These are phyloP conservation scores for Bruguiera hainesii DNA, from an alignment of 441 rosid species.

Conservation along the genomic window DNA sequence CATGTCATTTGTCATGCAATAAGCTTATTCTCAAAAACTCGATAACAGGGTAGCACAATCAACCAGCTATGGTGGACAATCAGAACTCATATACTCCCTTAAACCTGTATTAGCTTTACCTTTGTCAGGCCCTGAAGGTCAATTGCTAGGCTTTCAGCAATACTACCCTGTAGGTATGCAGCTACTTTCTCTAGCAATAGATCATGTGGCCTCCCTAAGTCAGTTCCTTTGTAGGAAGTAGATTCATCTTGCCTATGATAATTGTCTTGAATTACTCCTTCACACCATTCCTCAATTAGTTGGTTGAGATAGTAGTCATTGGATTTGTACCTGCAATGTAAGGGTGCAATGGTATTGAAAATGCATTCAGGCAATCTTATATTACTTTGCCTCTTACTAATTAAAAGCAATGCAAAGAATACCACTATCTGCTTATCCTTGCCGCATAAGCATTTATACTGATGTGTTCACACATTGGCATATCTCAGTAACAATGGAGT, in stretches of 20 bases:
- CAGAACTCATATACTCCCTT: conserved; percentile 3
- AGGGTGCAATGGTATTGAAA: conserved; percentile 3
- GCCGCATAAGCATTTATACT: neutral
- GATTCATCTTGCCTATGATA: conserved; percentile 31
- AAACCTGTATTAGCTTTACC: conserved; percentile 49
- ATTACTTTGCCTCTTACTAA: neutral
- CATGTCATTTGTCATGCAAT: neutral
- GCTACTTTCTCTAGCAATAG: conserved; percentile 82
- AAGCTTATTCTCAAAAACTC: neutral
- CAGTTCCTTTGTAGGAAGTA: conserved; percentile 34
- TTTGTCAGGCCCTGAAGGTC: conserved; percentile 78
- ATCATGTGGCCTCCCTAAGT: conserved; percentile 47
- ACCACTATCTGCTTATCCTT: neutral
- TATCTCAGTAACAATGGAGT: neutral
- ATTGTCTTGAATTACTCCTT: conserved; percentile 72
- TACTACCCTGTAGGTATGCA: conserved; percentile 54
- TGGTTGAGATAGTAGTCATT: conserved; percentile 79
- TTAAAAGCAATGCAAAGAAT: neutral
- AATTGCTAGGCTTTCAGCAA: conserved; percentile 53
- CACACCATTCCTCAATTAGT: conserved; percentile 95
- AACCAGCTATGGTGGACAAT: neutral
- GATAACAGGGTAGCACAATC: neutral
- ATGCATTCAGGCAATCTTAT: neutral
- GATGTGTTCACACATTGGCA: neutral
- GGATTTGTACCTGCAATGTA: conserved; percentile 61